Base-by-base conservation (phyloP, 345 rosid genomes). In the Moricandia moricandioides region DNA sequence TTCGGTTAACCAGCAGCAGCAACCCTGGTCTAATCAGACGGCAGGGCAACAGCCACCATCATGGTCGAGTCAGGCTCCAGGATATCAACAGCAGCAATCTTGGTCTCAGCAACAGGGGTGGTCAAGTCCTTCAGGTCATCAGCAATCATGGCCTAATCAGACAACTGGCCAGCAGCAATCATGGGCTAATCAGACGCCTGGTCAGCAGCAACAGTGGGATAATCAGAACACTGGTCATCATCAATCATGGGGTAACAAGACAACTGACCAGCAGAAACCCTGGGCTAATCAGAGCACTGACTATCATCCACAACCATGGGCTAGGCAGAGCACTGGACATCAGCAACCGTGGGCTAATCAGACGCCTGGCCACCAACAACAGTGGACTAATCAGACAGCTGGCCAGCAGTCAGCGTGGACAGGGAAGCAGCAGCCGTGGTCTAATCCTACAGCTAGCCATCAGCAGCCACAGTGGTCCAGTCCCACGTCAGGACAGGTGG, bases 1-100 rank as follows among this genome's bases (percentile, higher is more conserved):
- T 40, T 37, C 52, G 35, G 71, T 55, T 3, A 73, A 78, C 51
- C 84, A 74, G 52, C 80, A 75, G 70, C 80, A 75, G 65, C 65
- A 78, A 29, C 61, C 52, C 10, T 65, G 71, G 75, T 58, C 78
- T 66, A 63, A 49, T 60, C 82, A 73, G 40, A 33, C 59, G 33
- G 54, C 56, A 9, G 77, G 73, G 35, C 85, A 76, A 70, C 77
- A 77, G 51, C 29, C 59, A 47, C 67, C 62, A 34, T 57, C 76
- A 43, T 71, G 76, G 80, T 65, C 76, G n/a, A 65, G 39, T 34
- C 80, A 77, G 55, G 55, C 72, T 64, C 64, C 52, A 0, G 70
- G 76, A 21, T 57, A 63, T 58, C 76, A 77, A 65, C 80, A 71
- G 17, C 71, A 65, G 29, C 58, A 76, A 13, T 70, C 65, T 69